Evolutionary conservation across 176 grass and related monocot genomes (phyloP).

Genomic region (Bonia amplexicaulis): DNA sequence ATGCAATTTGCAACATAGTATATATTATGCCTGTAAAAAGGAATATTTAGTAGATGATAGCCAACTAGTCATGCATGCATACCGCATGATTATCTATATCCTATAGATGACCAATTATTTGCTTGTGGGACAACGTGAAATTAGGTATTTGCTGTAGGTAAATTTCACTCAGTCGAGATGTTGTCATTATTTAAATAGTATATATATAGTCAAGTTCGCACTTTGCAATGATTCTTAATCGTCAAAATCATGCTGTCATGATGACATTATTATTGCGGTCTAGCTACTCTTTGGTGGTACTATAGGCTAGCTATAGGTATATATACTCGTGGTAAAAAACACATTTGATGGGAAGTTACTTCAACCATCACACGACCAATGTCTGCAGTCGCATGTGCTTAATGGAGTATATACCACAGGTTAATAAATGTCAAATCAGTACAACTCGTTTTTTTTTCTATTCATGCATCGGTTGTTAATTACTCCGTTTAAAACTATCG

Average conservation of each 20-base stretch:
- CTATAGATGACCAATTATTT: not conserved
- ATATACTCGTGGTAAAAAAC: not conserved
- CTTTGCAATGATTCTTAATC: not conserved
- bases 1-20: not conserved
- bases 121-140: not conserved
- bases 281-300: not conserved
- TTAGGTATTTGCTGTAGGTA: not conserved
- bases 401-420: not conserved
- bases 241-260: not conserved
- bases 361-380: not conserved
- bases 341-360: not conserved
- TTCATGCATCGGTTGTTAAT: not conserved
- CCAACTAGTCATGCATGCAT: not conserved
- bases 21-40: not conserved
- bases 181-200: no score
- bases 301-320: no score
- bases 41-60: not conserved
- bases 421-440: not conserved
- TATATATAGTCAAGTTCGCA: not conserved
- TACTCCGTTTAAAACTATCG: no score
- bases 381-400: not conserved
- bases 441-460: not conserved
- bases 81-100: not conserved
- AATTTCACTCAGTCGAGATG: no score
- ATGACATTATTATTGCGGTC: not conserved